These are phyloP conservation scores for Tuber microsphaerosporum DNA, from an alignment of 495 filamentous ascomycete genomes.

Conservation along the genomic window DNA sequence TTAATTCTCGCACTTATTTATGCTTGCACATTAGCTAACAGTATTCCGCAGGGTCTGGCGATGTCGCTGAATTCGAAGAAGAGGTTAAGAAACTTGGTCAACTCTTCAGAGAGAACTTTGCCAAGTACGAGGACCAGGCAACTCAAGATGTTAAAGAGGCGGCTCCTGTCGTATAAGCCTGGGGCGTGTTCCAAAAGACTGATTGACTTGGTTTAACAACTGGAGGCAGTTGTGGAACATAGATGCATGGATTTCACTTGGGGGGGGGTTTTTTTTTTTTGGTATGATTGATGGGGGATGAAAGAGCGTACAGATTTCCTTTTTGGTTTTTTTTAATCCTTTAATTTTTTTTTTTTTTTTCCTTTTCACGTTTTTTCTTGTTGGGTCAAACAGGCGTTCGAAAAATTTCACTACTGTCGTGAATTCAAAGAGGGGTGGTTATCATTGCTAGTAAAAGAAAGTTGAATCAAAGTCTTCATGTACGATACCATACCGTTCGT, in stretches of 20 bases:
- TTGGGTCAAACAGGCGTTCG: neutral
- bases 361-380: neutral
- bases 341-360: neutral
- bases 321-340: neutral
- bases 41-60: slow-evolving; percentile 51
- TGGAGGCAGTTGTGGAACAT: neutral
- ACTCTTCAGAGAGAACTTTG: slow-evolving; percentile 93
- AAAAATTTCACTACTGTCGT: neutral
- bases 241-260: neutral
- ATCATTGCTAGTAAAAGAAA: neutral
- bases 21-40: neutral
- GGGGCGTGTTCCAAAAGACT: too few species aligned
- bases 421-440: neutral
- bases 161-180: slow-evolving; percentile 46
- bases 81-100: slow-evolving; percentile 82
- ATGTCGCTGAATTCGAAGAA: slow-evolving; percentile 64
- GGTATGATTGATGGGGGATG: slow-evolving; percentile 7
- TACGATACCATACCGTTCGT: neutral
- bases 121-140: slow-evolving; percentile 83
- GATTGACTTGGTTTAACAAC: neutral
- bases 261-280: neutral
- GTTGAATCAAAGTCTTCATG: neutral
- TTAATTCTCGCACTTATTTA: neutral
- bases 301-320: neutral
- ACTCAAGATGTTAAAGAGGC: slow-evolving; percentile 73